A percentile compares a stretch with the other conserved stretches of the same genome.
Conservation (phyloP, 176 grass and related monocot genomes). For the Bolboschoenus planiculmis region DNA sequence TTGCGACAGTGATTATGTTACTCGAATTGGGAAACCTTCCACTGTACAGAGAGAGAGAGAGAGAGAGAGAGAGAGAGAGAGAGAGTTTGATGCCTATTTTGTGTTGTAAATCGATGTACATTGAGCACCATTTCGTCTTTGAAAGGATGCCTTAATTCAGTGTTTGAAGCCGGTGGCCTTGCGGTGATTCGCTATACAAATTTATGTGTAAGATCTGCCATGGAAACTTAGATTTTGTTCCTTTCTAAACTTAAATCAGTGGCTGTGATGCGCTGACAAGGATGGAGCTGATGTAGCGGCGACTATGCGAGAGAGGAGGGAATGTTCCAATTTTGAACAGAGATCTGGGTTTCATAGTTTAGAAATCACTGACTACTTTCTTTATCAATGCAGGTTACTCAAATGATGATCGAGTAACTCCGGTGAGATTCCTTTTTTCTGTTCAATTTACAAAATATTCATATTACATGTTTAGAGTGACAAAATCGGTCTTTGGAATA, state of each 20-base stretch:
- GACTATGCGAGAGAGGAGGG: neutral
- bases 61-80: neutral
- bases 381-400: conserved; percentile 15
- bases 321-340: neutral
- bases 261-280: neutral
- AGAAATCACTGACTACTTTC: conserved; percentile 9
- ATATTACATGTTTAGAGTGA: neutral
- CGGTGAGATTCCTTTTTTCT: conserved; percentile 10
- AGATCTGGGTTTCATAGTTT: conserved; percentile 10
- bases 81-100: neutral
- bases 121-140: neutral
- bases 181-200: neutral
- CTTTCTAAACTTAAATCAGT: neutral
- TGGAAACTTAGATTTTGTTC: neutral
- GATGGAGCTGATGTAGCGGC: neutral
- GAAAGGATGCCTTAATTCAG: neutral
- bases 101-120: neutral
- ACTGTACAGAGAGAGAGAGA: neutral
- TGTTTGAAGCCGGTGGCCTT: neutral
- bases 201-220: neutral
- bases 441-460: neutral
- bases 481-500: neutral
- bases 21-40: neutral
- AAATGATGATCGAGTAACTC: conserved; percentile 14
- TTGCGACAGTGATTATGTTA: neutral